Evolutionary conservation across 2,329 filamentous ascomycete species (phyloP).

Genomic region (Dendryphion nanum): DNA sequence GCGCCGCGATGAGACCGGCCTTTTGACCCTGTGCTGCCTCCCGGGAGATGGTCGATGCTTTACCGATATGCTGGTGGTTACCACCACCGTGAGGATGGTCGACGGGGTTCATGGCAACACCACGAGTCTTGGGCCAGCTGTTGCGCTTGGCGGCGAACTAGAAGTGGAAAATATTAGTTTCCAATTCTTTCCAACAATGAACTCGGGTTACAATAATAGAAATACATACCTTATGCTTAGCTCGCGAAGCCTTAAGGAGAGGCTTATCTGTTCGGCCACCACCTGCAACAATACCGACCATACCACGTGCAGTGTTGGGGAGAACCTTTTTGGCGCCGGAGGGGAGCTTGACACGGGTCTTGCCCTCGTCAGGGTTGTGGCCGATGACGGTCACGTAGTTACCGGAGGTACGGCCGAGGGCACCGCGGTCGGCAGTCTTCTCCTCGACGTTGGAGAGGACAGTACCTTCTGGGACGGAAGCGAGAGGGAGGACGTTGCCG

Average conservation of each 20-base stretch:
- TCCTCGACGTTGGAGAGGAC: constrained; percentile 99
- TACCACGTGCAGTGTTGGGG: constrained; percentile 86
- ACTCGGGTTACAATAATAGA: too few species aligned
- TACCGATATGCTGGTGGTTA: constrained; percentile 99
- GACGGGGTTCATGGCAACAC: constrained; percentile 99
- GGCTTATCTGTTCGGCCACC: constrained; percentile 99
- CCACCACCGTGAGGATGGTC: constrained; percentile 80
- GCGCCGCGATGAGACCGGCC: constrained; percentile 99
- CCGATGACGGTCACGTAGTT: constrained; percentile 84
- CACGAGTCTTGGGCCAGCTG: constrained; percentile 99
- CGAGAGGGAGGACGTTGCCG: constrained; percentile 94
- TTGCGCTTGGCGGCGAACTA: constrained; percentile 99
- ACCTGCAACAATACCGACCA: constrained; percentile 99
- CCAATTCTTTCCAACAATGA: background rate
- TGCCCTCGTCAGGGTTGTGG: constrained; percentile 69
- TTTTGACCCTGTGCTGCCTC: constrained; percentile 99
- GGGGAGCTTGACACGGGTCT: constrained; percentile 99
- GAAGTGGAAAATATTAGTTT: background rate
- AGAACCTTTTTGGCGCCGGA: constrained; percentile 99
- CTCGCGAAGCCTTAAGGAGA: constrained; percentile 97
- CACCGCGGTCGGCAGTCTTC: constrained; percentile 95
- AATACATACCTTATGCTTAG: constrained; percentile 79
- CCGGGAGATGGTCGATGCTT: constrained; percentile 98
- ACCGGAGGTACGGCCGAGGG: constrained; percentile 93
- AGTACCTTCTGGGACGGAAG: constrained; percentile 97